A percentile compares a stretch with the other conserved stretches of the same genome.
phyloP scores from a whole-genome alignment of 176 grass and related monocot species.

The Thinopyrum elongatum region DNA sequence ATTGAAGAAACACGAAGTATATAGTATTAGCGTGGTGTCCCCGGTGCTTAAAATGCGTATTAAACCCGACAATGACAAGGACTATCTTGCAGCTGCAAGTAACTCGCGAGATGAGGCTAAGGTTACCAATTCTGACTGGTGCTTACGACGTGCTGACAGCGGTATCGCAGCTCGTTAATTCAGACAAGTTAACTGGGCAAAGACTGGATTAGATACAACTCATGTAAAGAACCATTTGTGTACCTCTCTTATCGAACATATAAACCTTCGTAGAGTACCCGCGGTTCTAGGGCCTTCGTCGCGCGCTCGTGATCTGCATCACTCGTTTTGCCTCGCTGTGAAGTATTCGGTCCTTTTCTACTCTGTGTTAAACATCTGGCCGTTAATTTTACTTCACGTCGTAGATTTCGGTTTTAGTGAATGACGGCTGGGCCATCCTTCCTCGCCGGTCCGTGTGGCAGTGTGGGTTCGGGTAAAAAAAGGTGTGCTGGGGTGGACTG shows the following conservation, averaged over 20 bases:
- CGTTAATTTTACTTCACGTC: too few species aligned
- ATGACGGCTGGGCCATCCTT: too few species aligned
- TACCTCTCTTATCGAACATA: not conserved
- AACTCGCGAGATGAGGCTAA: conserved; percentile 21
- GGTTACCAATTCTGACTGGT: conserved; percentile 26
- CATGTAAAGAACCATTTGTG: conserved; percentile 15
- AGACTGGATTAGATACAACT: not conserved
- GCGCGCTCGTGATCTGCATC: too few species aligned
- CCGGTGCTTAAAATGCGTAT: conserved; percentile 21
- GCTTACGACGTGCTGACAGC: conserved; percentile 29
- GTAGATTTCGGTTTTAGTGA: too few species aligned
- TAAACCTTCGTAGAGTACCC: too few species aligned
- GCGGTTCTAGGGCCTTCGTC: too few species aligned
- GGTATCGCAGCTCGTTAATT: not conserved
- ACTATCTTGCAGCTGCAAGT: conserved; percentile 44
- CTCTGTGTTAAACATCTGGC: too few species aligned
- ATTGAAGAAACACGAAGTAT: not conserved
- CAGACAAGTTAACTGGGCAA: not conserved
- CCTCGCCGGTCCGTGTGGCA: too few species aligned
- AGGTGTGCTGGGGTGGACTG: too few species aligned
- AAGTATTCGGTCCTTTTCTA: too few species aligned
- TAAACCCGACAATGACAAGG: conserved; percentile 43
- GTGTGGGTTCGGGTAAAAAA: too few species aligned
- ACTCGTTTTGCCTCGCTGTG: too few species aligned
- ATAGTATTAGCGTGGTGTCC: conserved; percentile 5